Evolutionary conservation across 495 filamentous ascomycete species (phyloP), one percentile per base, ranked within the genome.

Genomic region (Thozetella sp.): DNA sequence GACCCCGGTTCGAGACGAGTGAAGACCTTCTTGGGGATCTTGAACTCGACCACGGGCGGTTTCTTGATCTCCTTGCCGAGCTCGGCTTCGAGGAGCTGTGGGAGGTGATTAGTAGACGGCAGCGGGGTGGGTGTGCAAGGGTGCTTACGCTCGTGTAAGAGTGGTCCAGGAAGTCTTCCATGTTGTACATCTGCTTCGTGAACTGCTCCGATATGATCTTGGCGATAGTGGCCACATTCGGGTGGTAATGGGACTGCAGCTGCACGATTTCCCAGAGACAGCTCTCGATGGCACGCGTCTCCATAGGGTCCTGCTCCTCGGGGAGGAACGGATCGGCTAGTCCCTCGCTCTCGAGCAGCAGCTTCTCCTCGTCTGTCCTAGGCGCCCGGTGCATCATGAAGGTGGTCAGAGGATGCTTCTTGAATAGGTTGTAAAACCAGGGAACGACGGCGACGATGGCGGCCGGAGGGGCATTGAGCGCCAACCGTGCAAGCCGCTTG

Each of bases 131-230:
- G 26, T 23, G 6, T 10, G 30, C 13, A 55, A 22, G 19, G 24
- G 51, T 20, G 85, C 89, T 84, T 76, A 92, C 89, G 65, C 89
- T 93, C 62, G 82, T 85, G 74, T 98, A 98, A 3, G 90, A 93
- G 74, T 97, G 93, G 70, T 98, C 96, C 55, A 98, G 75, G 75
- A 99, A 99, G 66, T 99, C 96, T 67, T 99, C 96, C 19, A 97
- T 66, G 62, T 89, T 91, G 73, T 97, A 99, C 12, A 86, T 78
- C 71, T 93, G 89, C 79, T 98, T 99, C 2, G 93, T 98, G 73
- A 98, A 99, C 74, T 97, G 95, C 79, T 99, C 92, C 23, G 90
- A 90, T 58, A 99, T 87, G 58, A 99, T 96, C 73, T 90, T 93
- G 24, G 92, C 91, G 58, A 98, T 88, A 3, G 93, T 93, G 1